Conservation (phyloP, 2,329 filamentous ascomycete genomes). For the Microcyclospora pomicola region DNA sequence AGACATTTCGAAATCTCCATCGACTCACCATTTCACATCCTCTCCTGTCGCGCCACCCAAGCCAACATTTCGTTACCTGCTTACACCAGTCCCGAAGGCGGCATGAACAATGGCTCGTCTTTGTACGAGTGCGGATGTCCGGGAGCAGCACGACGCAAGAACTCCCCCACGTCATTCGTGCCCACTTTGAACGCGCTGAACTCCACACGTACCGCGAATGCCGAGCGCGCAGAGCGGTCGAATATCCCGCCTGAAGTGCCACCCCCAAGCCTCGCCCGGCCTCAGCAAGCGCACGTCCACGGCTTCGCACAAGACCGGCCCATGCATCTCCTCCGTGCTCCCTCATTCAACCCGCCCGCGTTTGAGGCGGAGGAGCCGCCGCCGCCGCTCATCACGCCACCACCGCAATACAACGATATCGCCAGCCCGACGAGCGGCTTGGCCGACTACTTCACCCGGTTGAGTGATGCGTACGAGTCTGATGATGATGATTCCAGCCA, state of each 20-base stretch:
- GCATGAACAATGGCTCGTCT: slow-evolving; percentile 17
- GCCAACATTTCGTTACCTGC: slow-evolving; percentile 76
- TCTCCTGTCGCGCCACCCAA: slow-evolving; percentile 85
- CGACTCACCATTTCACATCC: slow-evolving; percentile 84
- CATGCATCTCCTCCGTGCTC: slow-evolving; percentile 69
- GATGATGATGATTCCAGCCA: slow-evolving; percentile 35
- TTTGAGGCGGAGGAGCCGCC: slow-evolving; percentile 73
- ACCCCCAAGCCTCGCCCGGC: slow-evolving; percentile 36
- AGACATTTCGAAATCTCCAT: slow-evolving; percentile 94
- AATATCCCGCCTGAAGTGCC: slow-evolving; percentile 8
- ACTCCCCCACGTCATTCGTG: slow-evolving; percentile 34
- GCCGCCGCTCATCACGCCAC: slow-evolving; percentile 62
- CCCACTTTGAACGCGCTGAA: slow-evolving; percentile 47
- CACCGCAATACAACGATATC: slow-evolving; percentile 70
- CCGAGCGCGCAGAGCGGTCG: slow-evolving; percentile 6
- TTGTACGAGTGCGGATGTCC: slow-evolving; percentile 50
- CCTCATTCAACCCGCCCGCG: slow-evolving; percentile 76
- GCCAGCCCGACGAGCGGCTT: slow-evolving; percentile 57
- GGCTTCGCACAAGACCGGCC: slow-evolving; percentile 42
- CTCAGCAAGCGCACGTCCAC: slow-evolving; percentile 30
- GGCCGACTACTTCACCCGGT: slow-evolving; percentile 74
- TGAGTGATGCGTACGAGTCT: slow-evolving; percentile 52
- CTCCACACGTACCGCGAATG: slow-evolving; percentile 10
- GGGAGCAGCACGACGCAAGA: slow-evolving; percentile 42
- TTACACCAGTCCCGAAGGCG: slow-evolving; percentile 47